A percentile compares a stretch with the other conserved stretches of the same genome.
Conservation (phyloP, 371 early-diverging fungal species). For the Mucor sp. region DNA sequence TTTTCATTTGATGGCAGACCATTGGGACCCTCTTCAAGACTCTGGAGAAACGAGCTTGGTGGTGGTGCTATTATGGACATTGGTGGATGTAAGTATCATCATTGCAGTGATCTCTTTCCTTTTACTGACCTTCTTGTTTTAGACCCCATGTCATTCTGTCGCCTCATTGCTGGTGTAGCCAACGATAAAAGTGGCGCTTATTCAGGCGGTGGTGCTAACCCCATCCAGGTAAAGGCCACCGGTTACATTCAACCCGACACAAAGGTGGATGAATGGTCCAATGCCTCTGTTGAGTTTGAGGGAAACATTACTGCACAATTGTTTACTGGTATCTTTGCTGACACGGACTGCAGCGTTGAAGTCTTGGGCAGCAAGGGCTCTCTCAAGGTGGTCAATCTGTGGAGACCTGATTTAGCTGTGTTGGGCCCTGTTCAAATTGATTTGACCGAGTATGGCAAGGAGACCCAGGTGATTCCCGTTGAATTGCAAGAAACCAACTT, state of each 20-base stretch:
- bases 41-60: conserved; percentile 50
- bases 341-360: conserved; percentile 38
- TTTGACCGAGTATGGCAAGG: conserved; percentile 26
- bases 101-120: neutral
- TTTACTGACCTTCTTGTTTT: neutral
- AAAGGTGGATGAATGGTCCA: conserved; percentile 51
- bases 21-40: conserved; percentile 37
- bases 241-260: conserved; percentile 44
- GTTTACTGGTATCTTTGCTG: conserved; percentile 45
- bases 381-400: conserved; percentile 35
- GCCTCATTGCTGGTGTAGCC: conserved; percentile 44
- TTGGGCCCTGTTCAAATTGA: conserved; percentile 40
- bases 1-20: conserved; percentile 44
- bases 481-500: conserved; percentile 34
- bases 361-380: conserved; percentile 42
- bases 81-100: conserved; percentile 45
- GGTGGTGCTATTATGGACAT: conserved; percentile 54
- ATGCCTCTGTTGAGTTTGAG: conserved; percentile 42
- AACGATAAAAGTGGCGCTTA: neutral
- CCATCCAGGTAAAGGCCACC: conserved; percentile 36
- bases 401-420: conserved; percentile 49
- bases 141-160: conserved; percentile 52
- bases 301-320: conserved; percentile 36
- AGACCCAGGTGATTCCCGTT: conserved; percentile 26
- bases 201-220: conserved; percentile 20